Base-by-base conservation (phyloP, 2,329 filamentous ascomycete species). In the Talaromyces pinophilus region DNA sequence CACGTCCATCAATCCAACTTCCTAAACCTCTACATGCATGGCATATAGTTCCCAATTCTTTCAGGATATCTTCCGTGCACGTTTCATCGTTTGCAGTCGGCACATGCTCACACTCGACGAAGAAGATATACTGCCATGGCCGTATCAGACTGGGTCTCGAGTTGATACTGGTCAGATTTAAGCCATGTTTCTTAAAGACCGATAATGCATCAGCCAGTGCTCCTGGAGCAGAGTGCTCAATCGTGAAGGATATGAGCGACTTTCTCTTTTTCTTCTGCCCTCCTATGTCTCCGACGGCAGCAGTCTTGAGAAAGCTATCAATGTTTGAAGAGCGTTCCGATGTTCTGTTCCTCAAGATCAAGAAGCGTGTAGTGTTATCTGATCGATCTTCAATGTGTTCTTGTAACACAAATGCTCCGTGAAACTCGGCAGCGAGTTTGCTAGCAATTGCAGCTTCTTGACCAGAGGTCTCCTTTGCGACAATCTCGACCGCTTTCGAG, bases 61-160 rank as follows among this genome's bases (percentile, higher is more conserved):
- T 44, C 61, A 81, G 67, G 52, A 80, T 66, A 44, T 66, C 72
- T 8, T 70, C 69, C 6, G 74, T 64, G 35, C 76, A 76, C 11
- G 71, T 70, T 25, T 75, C 74, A 63, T 73, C 73, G 60, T 75
- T 70, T 25, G 67, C 68, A 11, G 72, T 72, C 6, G 70, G 90
- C 8, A 63, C 61, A 48, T 67, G 65, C 76, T 90, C 86, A 72
- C 96, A 93, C 82, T 98, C 94, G 35, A 97, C 89, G 75, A 98
- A 93, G 81, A 98, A 97, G 44, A 97, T 86, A 80, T 98, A 98
- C 76, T 96, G 89, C 87, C 96, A 98, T 22, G 90, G 87, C 71
- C 82, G 81, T 46, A 85, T 82, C 65, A 91, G 85, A 72, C 91
- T 93, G 5, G 94, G 94, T 69, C 94, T 82, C 70, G 91, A 93